A percentile compares a stretch with the other conserved stretches of the same genome.
These are phyloP conservation scores for Chloranthus sessilifolius DNA, from an alignment of 164 flowering plant species.

Conservation along the genomic window DNA sequence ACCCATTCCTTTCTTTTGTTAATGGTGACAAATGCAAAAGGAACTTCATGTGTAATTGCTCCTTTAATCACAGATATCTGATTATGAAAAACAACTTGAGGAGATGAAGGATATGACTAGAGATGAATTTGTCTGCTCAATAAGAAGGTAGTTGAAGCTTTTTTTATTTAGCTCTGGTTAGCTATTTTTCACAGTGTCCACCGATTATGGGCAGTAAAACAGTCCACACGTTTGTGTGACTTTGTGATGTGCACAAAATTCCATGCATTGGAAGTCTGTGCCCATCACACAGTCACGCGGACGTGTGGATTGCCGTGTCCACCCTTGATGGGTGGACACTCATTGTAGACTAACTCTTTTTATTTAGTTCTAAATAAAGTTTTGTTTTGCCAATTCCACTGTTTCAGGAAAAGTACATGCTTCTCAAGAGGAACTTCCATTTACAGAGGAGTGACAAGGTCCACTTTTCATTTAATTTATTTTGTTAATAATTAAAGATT, in stretches of 20 bases:
- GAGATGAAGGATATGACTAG: constrained; percentile 28
- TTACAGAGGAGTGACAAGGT: constrained; percentile 33
- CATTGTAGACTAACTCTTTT: too few species aligned
- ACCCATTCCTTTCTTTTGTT: background rate
- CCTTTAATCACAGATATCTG: constrained; percentile 11
- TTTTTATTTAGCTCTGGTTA: too few species aligned
- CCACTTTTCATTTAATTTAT: too few species aligned
- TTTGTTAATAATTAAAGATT: too few species aligned
- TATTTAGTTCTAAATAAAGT: too few species aligned
- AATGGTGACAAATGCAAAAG: background rate
- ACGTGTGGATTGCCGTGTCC: too few species aligned
- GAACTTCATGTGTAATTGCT: background rate
- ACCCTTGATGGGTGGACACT: too few species aligned
- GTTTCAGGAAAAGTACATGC: constrained; percentile 21
- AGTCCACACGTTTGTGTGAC: too few species aligned
- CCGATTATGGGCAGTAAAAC: too few species aligned
- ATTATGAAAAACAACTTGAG: constrained; percentile 18
- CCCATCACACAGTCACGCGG: too few species aligned
- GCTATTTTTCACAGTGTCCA: too few species aligned
- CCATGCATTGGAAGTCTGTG: background rate
- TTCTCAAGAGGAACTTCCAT: constrained; percentile 29
- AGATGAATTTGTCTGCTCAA: constrained; percentile 24
- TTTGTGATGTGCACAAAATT: too few species aligned
- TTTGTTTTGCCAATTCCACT: background rate
- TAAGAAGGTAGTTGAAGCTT: constrained; percentile 17